Evolutionary conservation across 257 asterid genomes (phyloP), one percentile per base, ranked within the genome.

Genomic region (Solanum chilense): DNA sequence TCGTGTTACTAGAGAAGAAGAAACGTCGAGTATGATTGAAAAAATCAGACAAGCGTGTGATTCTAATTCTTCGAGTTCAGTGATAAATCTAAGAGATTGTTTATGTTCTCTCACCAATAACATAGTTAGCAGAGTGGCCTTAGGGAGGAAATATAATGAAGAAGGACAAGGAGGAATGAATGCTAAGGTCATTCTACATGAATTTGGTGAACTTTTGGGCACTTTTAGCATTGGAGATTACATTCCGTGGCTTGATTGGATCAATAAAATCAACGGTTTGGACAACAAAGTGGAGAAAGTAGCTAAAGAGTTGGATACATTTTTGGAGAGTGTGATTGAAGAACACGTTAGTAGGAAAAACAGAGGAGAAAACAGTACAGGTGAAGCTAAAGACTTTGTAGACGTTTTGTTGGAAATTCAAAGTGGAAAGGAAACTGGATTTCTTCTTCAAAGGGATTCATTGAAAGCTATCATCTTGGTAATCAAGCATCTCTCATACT

Each of bases 241-340:
- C 52, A 45, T 94, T 20, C 93, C 96, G 1, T 88, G 90, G 90
- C 89, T 93, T 80, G 74, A 60, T 12, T 93, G 93, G 92, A 47
- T 91, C 25, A 58, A 90, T 78, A 29, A 35, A 1, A 5, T 93
- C 3, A 87, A 64, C 73, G 93, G 95, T 10, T 80, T 91, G 20
- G 86, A 91, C 88, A 39, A 71, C 1, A 87, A 33, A 47, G 86
- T 89, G 29, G 90, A 88, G 16, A 91, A n/a, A 60, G 88, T 86
- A 10, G 91, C 89, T n/a, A 90, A 87, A 29, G 35, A 18, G 39
- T 13, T 88, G 6, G 93, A 94, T 73, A 91, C 84, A 15, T 90
- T 94, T 62, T 23, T 93, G 42, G 92, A 86, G 68, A 16, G 74
- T 3, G 90, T 92, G 58, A 14, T 93, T 15, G 64, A 86, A 60